These are phyloP conservation scores for Russula ochroleuca DNA, from an alignment of 768 basidiomycete species.

Conservation along the genomic window DNA sequence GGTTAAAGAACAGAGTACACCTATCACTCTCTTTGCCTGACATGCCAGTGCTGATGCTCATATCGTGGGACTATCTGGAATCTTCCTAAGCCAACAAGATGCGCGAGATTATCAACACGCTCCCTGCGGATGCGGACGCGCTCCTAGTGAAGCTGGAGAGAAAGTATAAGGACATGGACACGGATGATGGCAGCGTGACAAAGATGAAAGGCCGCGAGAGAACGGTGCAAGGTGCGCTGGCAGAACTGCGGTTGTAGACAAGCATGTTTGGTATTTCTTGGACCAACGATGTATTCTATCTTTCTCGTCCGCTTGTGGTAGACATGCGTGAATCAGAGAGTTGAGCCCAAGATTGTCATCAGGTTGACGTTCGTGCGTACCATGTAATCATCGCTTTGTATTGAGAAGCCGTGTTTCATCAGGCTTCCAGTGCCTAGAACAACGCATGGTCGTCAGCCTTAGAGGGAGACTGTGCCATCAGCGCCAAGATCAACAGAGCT, in stretches of 20 bases:
- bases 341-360: not conserved
- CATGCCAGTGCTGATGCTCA: not conserved
- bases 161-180: not conserved
- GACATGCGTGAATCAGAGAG: not conserved
- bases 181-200: not conserved
- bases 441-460: no score
- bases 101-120: constrained; percentile 8
- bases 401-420: no score
- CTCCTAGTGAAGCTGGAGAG: constrained; percentile 10
- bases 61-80: no score
- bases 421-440: no score
- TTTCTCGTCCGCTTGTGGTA: not conserved
- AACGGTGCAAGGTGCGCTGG: constrained; percentile 12
- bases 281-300: not conserved
- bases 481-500: not conserved
- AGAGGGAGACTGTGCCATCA: no score
- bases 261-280: not conserved
- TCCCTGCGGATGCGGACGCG: constrained; percentile 13
- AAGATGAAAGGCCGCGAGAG: constrained; percentile 13
- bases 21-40: not conserved
- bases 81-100: constrained; percentile 13
- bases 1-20: constrained; percentile 17
- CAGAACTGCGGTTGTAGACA: constrained; percentile 14
- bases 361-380: no score
- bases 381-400: no score